Base-by-base conservation (phyloP, 192 early-diverging fungal genomes). In the Coemansia umbellata region DNA sequence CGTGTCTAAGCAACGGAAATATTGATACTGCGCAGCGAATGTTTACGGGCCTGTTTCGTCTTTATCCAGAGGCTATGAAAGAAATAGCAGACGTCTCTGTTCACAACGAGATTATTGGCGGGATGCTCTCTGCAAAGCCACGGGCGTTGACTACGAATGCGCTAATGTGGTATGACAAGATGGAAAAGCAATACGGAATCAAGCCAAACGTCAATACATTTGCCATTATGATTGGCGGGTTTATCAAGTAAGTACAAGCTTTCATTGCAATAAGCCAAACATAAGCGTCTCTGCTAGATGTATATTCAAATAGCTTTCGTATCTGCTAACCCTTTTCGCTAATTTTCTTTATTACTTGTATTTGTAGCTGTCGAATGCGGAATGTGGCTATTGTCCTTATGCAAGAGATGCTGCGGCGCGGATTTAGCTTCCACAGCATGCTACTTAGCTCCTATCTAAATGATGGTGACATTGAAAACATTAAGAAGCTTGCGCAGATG, bases 41-140 rank as follows among this genome's bases (percentile, higher is more conserved):
- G 27, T 81, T 91, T 49, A 40, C 75, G 5, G 78, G 85, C 19
- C 59, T 89, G 19, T 77, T 83, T 52, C 81, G 78, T 44, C 73
- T 78, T 50, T 83, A 87, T 53, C 75, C 84, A 3, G 73, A 75
- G 22, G 89, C 90, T 40, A 88, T 90, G 88, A 55, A 74, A 28
- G 69, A 85, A 23, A 63, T 82, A 10, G 82, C 81, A 4, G 86
- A 91, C 31, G 85, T 81, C 10, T 69, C 78, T 11, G 71, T 93
- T 32, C 81, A 92, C 62, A 96, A 96, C 63, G 82, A 87, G 28
- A 89, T 96, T 27, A 66, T 96, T n/a, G 82, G 86, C 39, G 85
- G 83, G 8, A 81, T 88, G 37, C 60, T 87, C 41, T 60, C 62
- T n/a, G 76, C 57, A 21, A 49, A 66, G 42, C 78, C 82, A 3